Conservation (phyloP, 208 protist genomes). For the Phytomonas francai region DNA sequence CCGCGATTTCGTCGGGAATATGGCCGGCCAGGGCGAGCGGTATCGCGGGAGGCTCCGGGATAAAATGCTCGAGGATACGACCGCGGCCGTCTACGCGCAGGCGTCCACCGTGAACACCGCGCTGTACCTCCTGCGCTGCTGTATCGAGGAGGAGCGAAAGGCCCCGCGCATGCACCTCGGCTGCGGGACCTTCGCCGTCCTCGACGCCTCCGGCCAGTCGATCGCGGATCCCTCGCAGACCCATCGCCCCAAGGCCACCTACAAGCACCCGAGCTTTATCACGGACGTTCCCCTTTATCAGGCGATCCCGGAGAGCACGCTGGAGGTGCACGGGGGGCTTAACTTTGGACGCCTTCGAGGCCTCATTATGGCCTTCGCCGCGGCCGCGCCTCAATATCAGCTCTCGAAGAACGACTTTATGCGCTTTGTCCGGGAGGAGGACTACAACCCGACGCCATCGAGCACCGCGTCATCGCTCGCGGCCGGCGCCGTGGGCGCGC, state of each 20-base stretch:
- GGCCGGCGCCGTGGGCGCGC: slow-evolving; percentile 10
- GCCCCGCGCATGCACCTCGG: slow-evolving; percentile 69
- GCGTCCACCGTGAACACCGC: slow-evolving; percentile 76
- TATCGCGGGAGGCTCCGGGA: slow-evolving; percentile 25
- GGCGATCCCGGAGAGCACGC: slow-evolving; percentile 13
- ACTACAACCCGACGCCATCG: slow-evolving; percentile 45
- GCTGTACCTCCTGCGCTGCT: slow-evolving; percentile 63
- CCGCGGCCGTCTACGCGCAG: slow-evolving; percentile 22
- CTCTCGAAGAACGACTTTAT: slow-evolving; percentile 53
- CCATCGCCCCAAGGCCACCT: not conserved
- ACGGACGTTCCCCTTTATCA: slow-evolving; percentile 59
- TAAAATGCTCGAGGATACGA: slow-evolving; percentile 16
- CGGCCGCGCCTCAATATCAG: slow-evolving; percentile 64
- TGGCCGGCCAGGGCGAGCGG: slow-evolving; percentile 33
- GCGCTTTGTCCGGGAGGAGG: slow-evolving; percentile 34
- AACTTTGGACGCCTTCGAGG: slow-evolving; percentile 38
- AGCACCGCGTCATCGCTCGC: not conserved
- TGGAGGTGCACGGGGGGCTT: slow-evolving; percentile 52
- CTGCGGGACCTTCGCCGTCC: slow-evolving; percentile 66
- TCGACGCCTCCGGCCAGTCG: not conserved
- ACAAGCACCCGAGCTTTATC: slow-evolving; percentile 34
- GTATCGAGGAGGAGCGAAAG: slow-evolving; percentile 61
- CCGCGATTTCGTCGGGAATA: slow-evolving; percentile 24
- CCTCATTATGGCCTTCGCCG: slow-evolving; percentile 54
- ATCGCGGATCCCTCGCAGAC: not conserved